These are phyloP conservation scores for Ophiocordyceps robertsii DNA, from an alignment of 2,329 filamentous ascomycete species.

Conservation along the genomic window DNA sequence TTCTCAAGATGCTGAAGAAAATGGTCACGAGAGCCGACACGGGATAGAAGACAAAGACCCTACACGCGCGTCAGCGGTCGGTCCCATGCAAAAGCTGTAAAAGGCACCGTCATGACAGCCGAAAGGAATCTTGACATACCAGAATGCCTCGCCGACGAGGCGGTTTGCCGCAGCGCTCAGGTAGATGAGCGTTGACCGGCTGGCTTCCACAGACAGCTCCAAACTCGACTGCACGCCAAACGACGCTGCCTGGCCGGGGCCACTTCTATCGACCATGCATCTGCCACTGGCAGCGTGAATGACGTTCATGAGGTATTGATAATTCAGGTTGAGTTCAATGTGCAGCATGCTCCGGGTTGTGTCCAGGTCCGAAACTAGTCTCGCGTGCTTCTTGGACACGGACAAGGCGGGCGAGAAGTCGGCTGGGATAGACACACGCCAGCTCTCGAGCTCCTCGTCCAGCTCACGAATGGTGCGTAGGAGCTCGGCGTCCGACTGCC, in stretches of 20 bases:
- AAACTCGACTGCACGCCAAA: conserved; percentile 36
- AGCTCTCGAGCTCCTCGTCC: conserved; percentile 41
- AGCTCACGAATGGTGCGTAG: conserved; percentile 40
- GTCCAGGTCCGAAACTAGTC: conserved; percentile 12
- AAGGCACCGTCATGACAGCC: neutral
- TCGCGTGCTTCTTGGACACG: conserved; percentile 12
- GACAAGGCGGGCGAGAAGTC: conserved; percentile 33
- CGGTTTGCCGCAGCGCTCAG: conserved; percentile 26
- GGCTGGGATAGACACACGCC: conserved; percentile 34
- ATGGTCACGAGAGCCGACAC: conserved; percentile 38
- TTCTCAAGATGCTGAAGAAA: conserved; percentile 39
- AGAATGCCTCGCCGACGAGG: conserved; percentile 33
- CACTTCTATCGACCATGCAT: conserved; percentile 23
- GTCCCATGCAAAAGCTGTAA: neutral
- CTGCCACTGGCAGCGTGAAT: conserved; percentile 42
- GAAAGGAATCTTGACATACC: conserved; percentile 19
- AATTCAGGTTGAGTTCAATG: conserved; percentile 37
- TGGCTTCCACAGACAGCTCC: conserved; percentile 39
- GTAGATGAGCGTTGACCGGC: conserved; percentile 38
- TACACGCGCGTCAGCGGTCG: conserved; percentile 11
- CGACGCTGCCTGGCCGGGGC: conserved; percentile 13
- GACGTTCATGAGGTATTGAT: conserved; percentile 38
- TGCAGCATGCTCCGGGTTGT: conserved; percentile 28
- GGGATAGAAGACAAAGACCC: conserved; percentile 43
- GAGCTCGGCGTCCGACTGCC: conserved; percentile 39